These are phyloP conservation scores for Saturnispora quitensis DNA, from an alignment of 805 yeast genomes.

Conservation along the genomic window DNA sequence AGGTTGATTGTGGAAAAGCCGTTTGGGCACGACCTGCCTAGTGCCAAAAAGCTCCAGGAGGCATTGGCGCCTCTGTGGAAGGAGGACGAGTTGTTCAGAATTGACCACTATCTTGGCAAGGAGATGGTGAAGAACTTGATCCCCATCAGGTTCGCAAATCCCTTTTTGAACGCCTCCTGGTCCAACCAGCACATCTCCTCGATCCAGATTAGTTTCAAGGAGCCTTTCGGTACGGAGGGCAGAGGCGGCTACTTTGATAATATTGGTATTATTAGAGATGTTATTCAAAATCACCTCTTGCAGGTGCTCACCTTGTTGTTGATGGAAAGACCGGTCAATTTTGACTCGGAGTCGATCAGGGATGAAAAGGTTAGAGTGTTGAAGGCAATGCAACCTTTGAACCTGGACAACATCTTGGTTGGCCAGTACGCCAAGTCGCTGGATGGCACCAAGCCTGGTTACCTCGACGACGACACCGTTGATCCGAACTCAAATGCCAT, in stretches of 20 bases:
- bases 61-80: slow-evolving; percentile 76
- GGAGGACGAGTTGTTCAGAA: slow-evolving; percentile 89
- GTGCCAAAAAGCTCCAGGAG: slow-evolving; percentile 68
- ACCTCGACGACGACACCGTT: slow-evolving; percentile 88
- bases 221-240: slow-evolving; percentile 98
- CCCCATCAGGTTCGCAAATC: slow-evolving; percentile 85
- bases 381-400: slow-evolving; percentile 66
- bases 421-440: slow-evolving; percentile 84
- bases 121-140: slow-evolving; percentile 94
- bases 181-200: slow-evolving; percentile 66
- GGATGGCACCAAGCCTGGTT: slow-evolving; percentile 87
- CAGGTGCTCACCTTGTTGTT: slow-evolving; percentile 87
- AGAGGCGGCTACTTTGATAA: slow-evolving; percentile 96
- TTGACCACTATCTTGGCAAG: slow-evolving; percentile 95
- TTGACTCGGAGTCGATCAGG: slow-evolving; percentile 85
- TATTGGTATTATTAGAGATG: slow-evolving; percentile 94
- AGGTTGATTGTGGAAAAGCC: slow-evolving; percentile 94
- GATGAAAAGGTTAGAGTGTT: slow-evolving; percentile 94
- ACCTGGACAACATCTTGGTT: slow-evolving; percentile 54
- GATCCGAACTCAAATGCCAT: slow-evolving; percentile 73
- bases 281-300: slow-evolving; percentile 93
- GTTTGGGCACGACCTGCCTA: slow-evolving; percentile 83
- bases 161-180: slow-evolving; percentile 84
- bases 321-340: slow-evolving; percentile 93
- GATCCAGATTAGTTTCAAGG: slow-evolving; percentile 89